These are phyloP conservation scores for Dothidotthia symphoricarpi DNA, from an alignment of 2,329 filamentous ascomycete genomes.

Conservation along the genomic window DNA sequence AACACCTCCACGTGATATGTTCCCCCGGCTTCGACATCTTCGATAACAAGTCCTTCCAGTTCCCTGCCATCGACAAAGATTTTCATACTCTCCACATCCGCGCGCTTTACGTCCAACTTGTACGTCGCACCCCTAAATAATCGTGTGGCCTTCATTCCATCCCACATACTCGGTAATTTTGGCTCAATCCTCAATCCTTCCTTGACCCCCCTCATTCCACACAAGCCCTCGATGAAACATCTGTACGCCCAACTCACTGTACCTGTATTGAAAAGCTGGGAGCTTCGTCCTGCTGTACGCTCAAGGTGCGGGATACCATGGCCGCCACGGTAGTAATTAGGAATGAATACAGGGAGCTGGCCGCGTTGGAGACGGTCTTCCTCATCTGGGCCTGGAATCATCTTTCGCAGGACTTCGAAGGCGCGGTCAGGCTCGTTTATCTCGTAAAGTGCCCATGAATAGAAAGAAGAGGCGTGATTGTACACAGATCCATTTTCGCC, in stretches of 20 bases:
- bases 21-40: slow-evolving; percentile 44
- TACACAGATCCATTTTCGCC: slow-evolving; percentile 61
- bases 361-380: slow-evolving; percentile 54
- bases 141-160: slow-evolving; percentile 49
- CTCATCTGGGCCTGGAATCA: slow-evolving; percentile 55
- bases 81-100: slow-evolving; percentile 43
- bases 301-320: slow-evolving; percentile 19
- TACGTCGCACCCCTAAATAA: slow-evolving; percentile 55
- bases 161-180: slow-evolving; percentile 54
- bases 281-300: slow-evolving; percentile 55
- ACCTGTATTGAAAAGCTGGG: slow-evolving; percentile 59
- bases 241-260: slow-evolving; percentile 59
- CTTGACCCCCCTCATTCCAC: slow-evolving; percentile 52
- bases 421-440: slow-evolving; percentile 53
- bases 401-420: slow-evolving; percentile 52
- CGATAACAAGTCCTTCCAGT: slow-evolving; percentile 46
- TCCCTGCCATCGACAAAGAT: slow-evolving; percentile 43
- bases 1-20: slow-evolving; percentile 49
- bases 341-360: slow-evolving; percentile 58
- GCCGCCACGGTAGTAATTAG: slow-evolving; percentile 55
- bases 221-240: slow-evolving; percentile 56
- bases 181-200: slow-evolving; percentile 51
- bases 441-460: slow-evolving; percentile 54
- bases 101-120: slow-evolving; percentile 47
- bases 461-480: slow-evolving; percentile 58